A percentile compares a stretch with the other conserved stretches of the same genome.
These are phyloP conservation scores for Debaryomyces sp. DNA, from an alignment of 1,139 yeast genomes.

Conservation along the genomic window DNA sequence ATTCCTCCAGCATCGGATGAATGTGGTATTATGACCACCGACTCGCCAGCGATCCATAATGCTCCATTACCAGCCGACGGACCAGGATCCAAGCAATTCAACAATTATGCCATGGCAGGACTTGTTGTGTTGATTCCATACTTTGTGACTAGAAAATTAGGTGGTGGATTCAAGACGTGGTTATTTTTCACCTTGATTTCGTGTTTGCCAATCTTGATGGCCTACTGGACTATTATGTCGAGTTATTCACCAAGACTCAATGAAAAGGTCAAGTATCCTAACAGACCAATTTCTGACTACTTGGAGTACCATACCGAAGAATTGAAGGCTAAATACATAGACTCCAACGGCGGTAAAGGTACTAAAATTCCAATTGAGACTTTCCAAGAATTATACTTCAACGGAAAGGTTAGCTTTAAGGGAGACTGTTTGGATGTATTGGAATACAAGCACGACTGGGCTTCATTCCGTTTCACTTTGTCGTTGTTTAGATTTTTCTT, in stretches of 20 bases:
- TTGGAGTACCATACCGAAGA: conserved; percentile 80
- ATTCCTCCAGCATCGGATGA: conserved; percentile 50
- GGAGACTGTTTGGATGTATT: conserved; percentile 84
- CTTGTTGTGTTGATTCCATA: conserved; percentile 64
- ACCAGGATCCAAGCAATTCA: conserved; percentile 78
- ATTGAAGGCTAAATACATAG: conserved; percentile 66
- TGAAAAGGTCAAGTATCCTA: conserved; percentile 76
- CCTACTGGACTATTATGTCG: conserved; percentile 80
- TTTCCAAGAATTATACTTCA: conserved; percentile 86
- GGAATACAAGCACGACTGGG: conserved; percentile 94
- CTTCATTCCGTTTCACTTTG: conserved; percentile 75
- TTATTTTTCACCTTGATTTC: conserved; percentile 54
- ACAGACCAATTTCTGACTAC: conserved; percentile 76
- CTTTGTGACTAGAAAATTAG: conserved; percentile 64
- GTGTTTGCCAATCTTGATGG: conserved; percentile 72
- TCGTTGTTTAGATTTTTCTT: conserved; percentile 80
- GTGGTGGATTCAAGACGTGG: conserved; percentile 76
- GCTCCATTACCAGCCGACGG: conserved; percentile 94
- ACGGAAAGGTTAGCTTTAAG: conserved; percentile 80
- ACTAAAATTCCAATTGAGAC: conserved; percentile 90
- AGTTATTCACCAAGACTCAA: conserved; percentile 81
- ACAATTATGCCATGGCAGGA: conserved; percentile 58
- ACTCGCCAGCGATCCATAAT: conserved; percentile 74
- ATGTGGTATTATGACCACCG: conserved; percentile 65
- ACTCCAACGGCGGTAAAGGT: conserved; percentile 56